Base-by-base conservation (phyloP, 179 eudicot genomes). In the Actinidia polygama region DNA sequence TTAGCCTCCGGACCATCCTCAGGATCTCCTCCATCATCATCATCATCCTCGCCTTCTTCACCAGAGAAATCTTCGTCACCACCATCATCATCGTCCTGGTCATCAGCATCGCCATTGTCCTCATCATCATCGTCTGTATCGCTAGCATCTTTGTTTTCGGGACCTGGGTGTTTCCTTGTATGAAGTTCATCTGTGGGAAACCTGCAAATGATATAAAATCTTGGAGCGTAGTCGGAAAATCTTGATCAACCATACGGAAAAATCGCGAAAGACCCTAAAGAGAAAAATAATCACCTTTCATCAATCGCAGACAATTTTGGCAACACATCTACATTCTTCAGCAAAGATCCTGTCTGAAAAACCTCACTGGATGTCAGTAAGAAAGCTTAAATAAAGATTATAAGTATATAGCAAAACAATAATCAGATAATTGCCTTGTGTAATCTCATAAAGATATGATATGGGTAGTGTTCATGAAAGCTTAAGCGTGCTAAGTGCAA, bases 61-160 rank as follows among this genome's bases (percentile, higher is more conserved):
- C 87, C 91, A 40, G 72, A 84, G 72, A 72, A 87, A 78, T 82
- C 90, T 81, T 80, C 90, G 54, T 85, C 90, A 19, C 87, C 86
- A 5, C 50, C 85, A 57, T 87, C 87, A 62, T 84, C 87, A 19
- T 61, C 90, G 9, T 81, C 79, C 12, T 64, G 84, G 6, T 36
- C 89, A 21, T 82, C 87, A 0, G 80, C 89, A 10, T 82, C 92
- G 2, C 82, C 91, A 4, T 90, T 90, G 4, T 90, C 92, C 11
- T 88, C 92, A 46, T 86, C 90, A 30, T 85, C 90, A 30, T 85
- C 84, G 3, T 86, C 92, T 0, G 88, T 77, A 40, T 86, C 90
- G 62, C 89, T 87, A 11, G 84, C 91, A 86, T 92, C 95, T 83
- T 88, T 85, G 88, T 89, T 86, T 83, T 90, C 95, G 19, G 90